These are phyloP conservation scores for Ceratonia siliqua DNA, from an alignment of 306 rosid species.

Conservation along the genomic window DNA sequence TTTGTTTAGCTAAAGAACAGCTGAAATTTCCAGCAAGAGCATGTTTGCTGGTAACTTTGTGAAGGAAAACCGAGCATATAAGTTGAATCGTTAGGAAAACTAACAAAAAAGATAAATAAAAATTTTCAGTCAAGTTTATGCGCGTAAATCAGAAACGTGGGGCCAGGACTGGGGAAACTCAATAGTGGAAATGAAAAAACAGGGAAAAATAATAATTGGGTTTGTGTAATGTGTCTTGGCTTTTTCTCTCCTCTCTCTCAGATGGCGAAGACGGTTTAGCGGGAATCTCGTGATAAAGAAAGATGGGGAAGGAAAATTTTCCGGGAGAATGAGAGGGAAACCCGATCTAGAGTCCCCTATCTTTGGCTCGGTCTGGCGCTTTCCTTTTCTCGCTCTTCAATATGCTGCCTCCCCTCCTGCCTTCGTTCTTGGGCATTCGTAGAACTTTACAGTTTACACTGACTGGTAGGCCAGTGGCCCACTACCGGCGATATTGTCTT, in stretches of 20 bases:
- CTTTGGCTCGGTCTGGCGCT: neutral
- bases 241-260: too few relatives aligned
- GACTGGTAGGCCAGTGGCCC: too few relatives aligned
- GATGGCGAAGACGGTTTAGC: slow-evolving; percentile 10
- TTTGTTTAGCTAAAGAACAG: neutral
- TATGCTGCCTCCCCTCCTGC: neutral
- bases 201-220: neutral
- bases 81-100: neutral
- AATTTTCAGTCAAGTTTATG: neutral
- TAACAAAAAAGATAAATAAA: neutral
- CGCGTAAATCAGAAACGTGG: neutral
- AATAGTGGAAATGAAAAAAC: neutral
- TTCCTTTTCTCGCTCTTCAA: neutral
- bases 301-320: slow-evolving; percentile 25
- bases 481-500: too few relatives aligned
- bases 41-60: neutral
- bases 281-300: slow-evolving; percentile 33
- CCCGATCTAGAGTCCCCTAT: neutral
- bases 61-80: neutral
- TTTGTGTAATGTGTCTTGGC: neutral
- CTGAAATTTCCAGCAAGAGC: neutral
- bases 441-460: neutral
- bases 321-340: slow-evolving; percentile 21
- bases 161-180: neutral
- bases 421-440: neutral